These are phyloP conservation scores for Helminthosporium solani DNA, from an alignment of 2,329 filamentous ascomycete species.

Conservation along the genomic window DNA sequence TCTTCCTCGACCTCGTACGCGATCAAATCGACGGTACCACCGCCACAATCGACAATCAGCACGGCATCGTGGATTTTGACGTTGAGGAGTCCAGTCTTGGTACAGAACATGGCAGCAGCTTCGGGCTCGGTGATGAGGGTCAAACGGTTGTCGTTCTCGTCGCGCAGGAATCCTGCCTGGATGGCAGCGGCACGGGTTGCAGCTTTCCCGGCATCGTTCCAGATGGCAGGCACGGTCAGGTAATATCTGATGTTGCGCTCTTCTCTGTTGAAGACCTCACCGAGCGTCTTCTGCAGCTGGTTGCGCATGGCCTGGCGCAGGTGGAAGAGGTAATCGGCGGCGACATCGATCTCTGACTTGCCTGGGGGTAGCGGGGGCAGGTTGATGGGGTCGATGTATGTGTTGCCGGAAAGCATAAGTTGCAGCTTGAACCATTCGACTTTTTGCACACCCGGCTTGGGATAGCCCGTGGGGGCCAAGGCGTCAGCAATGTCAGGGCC, in stretches of 20 bases:
- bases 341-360: slow-evolving; percentile 98
- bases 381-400: slow-evolving; percentile 99
- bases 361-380: slow-evolving; percentile 93
- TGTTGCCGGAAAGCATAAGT: slow-evolving; percentile 97
- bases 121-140: slow-evolving; percentile 96
- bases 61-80: slow-evolving; percentile 99
- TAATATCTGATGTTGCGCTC: slow-evolving; percentile 98
- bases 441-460: slow-evolving; percentile 96
- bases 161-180: slow-evolving; percentile 91
- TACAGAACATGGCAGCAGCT: slow-evolving; percentile 95
- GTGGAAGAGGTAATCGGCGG: slow-evolving; percentile 99
- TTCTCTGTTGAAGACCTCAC: slow-evolving; percentile 96
- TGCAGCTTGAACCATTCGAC: slow-evolving; percentile 99
- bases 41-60: slow-evolving; percentile 95
- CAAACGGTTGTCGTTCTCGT: slow-evolving; percentile 95
- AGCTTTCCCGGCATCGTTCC: slow-evolving; percentile 98
- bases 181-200: slow-evolving; percentile 94
- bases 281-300: slow-evolving; percentile 91
- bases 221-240: slow-evolving; percentile 97
- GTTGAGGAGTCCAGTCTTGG: slow-evolving; percentile 92
- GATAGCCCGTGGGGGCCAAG: slow-evolving; percentile 92
- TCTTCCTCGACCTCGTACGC: slow-evolving; percentile 99
- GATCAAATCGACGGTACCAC: slow-evolving; percentile 97
- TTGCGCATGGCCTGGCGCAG: slow-evolving; percentile 95
- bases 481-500: slow-evolving; percentile 97